Evolutionary conservation across 176 grass and related monocot genomes (phyloP), one percentile per base, ranked within the genome.

Genomic region (Thalia dealbata): DNA sequence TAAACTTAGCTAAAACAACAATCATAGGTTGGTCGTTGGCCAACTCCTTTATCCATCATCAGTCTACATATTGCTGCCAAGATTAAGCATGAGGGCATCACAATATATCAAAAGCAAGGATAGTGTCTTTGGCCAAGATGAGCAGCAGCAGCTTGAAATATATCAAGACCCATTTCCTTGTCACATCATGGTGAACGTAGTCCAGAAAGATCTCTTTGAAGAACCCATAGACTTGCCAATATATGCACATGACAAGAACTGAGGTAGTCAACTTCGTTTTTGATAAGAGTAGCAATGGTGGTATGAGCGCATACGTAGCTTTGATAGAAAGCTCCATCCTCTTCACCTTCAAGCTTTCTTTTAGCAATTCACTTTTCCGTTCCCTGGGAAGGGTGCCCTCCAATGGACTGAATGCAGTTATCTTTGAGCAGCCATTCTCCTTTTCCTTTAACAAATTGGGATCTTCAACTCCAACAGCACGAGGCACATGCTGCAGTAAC

Each of bases 131-230:
- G 14, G 89, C 89, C 75, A 92, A 83, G 80, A 91, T 79, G 25
- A 91, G 48, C 43, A 96, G 78, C 38, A 89, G 79, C 43, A 96
- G 56, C 82, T 89, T 89, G 58, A 90, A 88, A 82, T 96, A 96
- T 22, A 96, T 86, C 52, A 96, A 79, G 29, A 80, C 82, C 89
- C 92, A 96, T 86, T 76, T 87, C 80, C 79, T 84, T 59, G 92
- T 92, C 21, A 96, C 81, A 13, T 92, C 86, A 25, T 92, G 86
- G 59, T 92, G 89, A 75, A 89, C 80, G 32, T 99, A 96, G 56
- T 96, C 92, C 38, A 96, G 82, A 50, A 96, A 52, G 27, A 96
- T 96, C 84, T 96, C 88, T 82, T 92, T 96, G 80, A 87, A 82
- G 72, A 96, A 96, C 75, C 88, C 91, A 71, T 96, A 92, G 22